Conservation (phyloP, 1,284 basidiomycete genomes). For the Trichosporon sp. region DNA sequence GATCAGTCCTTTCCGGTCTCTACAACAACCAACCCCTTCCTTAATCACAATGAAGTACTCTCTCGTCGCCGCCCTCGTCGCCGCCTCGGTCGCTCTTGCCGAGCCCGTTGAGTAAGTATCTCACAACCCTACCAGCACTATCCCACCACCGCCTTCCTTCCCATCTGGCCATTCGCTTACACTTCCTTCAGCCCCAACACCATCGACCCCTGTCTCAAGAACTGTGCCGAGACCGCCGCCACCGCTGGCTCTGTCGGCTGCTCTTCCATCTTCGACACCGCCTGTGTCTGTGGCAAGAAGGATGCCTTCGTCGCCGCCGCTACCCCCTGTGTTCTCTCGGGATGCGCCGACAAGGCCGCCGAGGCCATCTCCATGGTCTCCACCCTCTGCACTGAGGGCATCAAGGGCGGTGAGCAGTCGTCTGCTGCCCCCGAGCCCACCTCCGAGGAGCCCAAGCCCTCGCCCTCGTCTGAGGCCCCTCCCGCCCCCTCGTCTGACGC, state of each 20-base stretch:
- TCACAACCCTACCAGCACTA: neutral
- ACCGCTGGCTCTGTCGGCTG: constrained; percentile 13
- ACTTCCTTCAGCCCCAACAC: neutral
- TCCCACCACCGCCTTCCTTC: neutral
- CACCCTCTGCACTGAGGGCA: constrained; percentile 17
- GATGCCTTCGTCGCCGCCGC: constrained; percentile 11
- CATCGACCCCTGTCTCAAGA: constrained; percentile 16
- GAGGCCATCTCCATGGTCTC: constrained; percentile 18
- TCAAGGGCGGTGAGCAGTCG: neutral
- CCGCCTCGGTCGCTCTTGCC: constrained; percentile 16
- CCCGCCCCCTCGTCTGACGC: constrained; percentile 5
- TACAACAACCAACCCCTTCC: constrained; percentile 13
- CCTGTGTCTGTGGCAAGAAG: constrained; percentile 18
- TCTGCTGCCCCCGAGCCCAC: constrained; percentile 5
- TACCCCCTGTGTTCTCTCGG: constrained; percentile 15
- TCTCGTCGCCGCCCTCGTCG: constrained; percentile 8
- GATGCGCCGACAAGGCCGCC: constrained; percentile 1
- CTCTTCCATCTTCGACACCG: constrained; percentile 14
- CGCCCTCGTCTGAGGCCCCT: constrained; percentile 2
- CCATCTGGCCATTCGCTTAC: neutral
- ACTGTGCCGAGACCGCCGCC: constrained; percentile 12
- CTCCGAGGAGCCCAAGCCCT: neutral
- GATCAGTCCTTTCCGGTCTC: constrained; percentile 18
- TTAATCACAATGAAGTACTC: constrained; percentile 19
- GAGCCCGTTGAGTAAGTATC: constrained; percentile 15